A percentile compares a stretch with the other conserved stretches of the same genome.
Evolutionary conservation across 768 basidiomycete genomes (phyloP).

Genomic region (Daedaleopsis sinensis): DNA sequence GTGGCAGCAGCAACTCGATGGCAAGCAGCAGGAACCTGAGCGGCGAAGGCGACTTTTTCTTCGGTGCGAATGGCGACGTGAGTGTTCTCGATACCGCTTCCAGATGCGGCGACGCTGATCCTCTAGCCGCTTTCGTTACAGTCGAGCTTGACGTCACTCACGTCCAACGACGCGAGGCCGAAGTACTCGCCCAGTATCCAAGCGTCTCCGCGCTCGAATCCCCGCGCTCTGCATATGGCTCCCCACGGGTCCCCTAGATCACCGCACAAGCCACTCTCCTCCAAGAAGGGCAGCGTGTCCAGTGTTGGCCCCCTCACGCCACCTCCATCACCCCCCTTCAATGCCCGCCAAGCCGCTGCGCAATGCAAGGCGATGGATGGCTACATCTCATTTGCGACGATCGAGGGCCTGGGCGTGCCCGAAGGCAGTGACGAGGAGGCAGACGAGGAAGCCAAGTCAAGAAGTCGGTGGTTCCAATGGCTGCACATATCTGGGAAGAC

Average conservation of each 20-base stretch:
- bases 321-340: constrained; percentile 52
- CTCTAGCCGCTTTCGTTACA: not conserved
- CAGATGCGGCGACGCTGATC: constrained; percentile 19
- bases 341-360: constrained; percentile 62
- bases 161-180: constrained; percentile 17
- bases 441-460: constrained; percentile 24
- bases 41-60: constrained; percentile 32
- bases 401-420: constrained; percentile 69
- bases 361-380: constrained; percentile 59
- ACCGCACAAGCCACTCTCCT: constrained; percentile 15
- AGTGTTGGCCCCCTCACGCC: constrained; percentile 28
- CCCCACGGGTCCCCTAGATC: constrained; percentile 16
- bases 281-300: constrained; percentile 13
- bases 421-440: constrained; percentile 42
- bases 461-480: constrained; percentile 29
- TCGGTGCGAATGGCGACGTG: constrained; percentile 26
- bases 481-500: constrained; percentile 18
- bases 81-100: constrained; percentile 7
- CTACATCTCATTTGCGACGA: constrained; percentile 68
- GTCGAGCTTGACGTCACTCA: constrained; percentile 26
- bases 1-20: constrained; percentile 30
- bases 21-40: constrained; percentile 34
- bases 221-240: constrained; percentile 5
- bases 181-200: constrained; percentile 9
- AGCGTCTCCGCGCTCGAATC: constrained; percentile 10